Base-by-base conservation (phyloP, 2,329 filamentous ascomycete species). In the Aspergillus calidoustus region DNA sequence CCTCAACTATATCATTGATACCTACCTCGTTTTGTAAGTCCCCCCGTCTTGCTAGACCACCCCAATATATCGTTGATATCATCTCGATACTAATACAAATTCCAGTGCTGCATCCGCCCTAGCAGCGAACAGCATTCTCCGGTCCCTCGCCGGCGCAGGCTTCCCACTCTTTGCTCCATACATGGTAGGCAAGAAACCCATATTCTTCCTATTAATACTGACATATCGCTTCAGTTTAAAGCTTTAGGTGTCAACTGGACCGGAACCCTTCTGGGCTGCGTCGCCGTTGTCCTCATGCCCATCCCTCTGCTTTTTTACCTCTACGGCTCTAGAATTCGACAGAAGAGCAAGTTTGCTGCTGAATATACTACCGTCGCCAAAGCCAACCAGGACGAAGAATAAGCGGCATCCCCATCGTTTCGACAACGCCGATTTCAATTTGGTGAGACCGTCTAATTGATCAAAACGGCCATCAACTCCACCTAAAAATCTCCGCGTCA, bases 41-140 rank as follows among this genome's bases (percentile, higher is more conserved):
- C 19, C n/a, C 11, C 8, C 28, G 19, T 3, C 17, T 23, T 17
- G 7, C 41, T 7, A 25, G 19, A 19, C 19, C 19, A 19, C 19
- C 19, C 19, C 19, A 19, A 19, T 19, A 19, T 19, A 19, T 19
- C 19, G 19, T 19, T 17, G 31, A 22, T 43, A 25, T 13, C 22
- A 23, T 19, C 25, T 4, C 9, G 23, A n/a, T 11, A 23, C 23
- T 11, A 23, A 48, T 23, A 7, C 4, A 44, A 11, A 2, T 25
- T 41, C 9, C 22, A 79, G 81, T 64, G 81, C 81, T n/a, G 81
- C 82, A 3, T 81, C 78, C 13, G 81, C 82, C 8, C 78, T 83
- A 30, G 79, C 81, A 9, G 81, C 80, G 30, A 83, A 84, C 61
- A 83, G 81, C 2, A 79, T 84, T 64, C 71, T 83, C 43, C 78